Percentiles rank a stretch among this genome's conserved stretches.
Evolutionary conservation across 192 early-diverging fungal species (phyloP).

Genomic region (Linnemannia elongata): DNA sequence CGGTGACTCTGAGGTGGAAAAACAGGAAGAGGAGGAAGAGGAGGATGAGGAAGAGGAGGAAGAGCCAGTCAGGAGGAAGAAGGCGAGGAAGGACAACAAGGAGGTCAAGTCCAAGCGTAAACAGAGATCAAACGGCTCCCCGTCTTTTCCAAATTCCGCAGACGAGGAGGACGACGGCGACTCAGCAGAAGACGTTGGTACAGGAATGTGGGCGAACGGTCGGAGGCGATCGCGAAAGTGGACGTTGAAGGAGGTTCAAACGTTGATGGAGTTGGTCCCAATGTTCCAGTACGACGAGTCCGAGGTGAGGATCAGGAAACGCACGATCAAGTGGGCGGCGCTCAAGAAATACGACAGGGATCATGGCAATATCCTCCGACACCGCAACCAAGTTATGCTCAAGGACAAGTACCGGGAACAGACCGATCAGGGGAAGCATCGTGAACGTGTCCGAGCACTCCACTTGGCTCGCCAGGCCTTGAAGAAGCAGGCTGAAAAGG

Average conservation of each 20-base stretch:
- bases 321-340: constrained; percentile 22
- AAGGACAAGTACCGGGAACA: constrained; percentile 50
- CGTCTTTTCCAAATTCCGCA: neutral
- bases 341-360: constrained; percentile 31
- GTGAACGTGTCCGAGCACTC: constrained; percentile 8
- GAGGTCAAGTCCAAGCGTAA: neutral
- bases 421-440: constrained; percentile 27
- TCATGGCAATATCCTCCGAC: constrained; percentile 24
- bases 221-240: constrained; percentile 19
- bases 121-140: neutral
- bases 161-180: neutral
- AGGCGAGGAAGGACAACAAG: neutral
- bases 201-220: neutral
- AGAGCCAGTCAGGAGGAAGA: neutral
- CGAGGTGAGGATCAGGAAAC: neutral
- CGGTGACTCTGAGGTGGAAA: neutral
- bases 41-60: neutral
- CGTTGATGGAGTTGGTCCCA: constrained; percentile 19
- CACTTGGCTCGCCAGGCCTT: neutral
- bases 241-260: constrained; percentile 21
- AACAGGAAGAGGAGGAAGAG: constrained; percentile 2
- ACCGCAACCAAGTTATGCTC: constrained; percentile 34
- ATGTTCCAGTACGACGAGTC: constrained; percentile 17
- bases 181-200: neutral
- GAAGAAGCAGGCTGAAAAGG: neutral